Percentiles rank a stretch among this genome's conserved stretches.
phyloP scores from a whole-genome alignment of 306 rosid genomes.

The Prunus davidiana region DNA sequence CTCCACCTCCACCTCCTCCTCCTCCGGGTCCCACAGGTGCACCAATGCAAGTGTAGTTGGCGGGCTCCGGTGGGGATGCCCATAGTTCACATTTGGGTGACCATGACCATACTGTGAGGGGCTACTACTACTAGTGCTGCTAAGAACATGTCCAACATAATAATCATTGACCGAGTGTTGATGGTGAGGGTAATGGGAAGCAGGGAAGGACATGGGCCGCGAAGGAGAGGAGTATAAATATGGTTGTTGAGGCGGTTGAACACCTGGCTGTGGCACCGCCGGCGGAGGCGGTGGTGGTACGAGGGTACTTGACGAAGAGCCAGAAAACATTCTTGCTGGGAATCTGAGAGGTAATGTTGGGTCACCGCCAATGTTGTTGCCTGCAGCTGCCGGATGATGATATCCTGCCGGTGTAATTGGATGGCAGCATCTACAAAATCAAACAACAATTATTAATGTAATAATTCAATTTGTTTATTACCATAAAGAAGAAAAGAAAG shows the following conservation, averaged over 20 bases:
- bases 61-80: conserved; percentile 14
- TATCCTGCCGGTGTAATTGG: conserved; percentile 51
- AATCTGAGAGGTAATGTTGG: conserved; percentile 64
- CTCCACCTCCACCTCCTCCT: conserved; percentile 9
- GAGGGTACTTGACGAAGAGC: conserved; percentile 54
- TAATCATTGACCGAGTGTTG: conserved; percentile 52
- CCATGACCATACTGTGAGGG: conserved; percentile 29
- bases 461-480: neutral
- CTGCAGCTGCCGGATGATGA: conserved; percentile 38
- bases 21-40: conserved; percentile 73
- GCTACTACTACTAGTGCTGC: conserved; percentile 1
- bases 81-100: conserved; percentile 30
- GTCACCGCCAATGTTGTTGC: conserved; percentile 31
- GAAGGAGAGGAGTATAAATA: conserved; percentile 60
- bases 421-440: conserved; percentile 61
- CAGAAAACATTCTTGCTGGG: conserved; percentile 65
- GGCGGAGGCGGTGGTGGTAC: conserved; percentile 35
- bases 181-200: conserved; percentile 41
- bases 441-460: neutral
- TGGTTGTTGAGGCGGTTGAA: conserved; percentile 36
- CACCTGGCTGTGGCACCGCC: conserved; percentile 23
- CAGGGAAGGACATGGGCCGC: conserved; percentile 38
- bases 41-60: conserved; percentile 70
- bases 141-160: conserved; percentile 68
- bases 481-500: neutral